A percentile compares a stretch with the other conserved stretches of the same genome.
Conservation (phyloP, 345 rosid species). For the Ceriops decandra region DNA sequence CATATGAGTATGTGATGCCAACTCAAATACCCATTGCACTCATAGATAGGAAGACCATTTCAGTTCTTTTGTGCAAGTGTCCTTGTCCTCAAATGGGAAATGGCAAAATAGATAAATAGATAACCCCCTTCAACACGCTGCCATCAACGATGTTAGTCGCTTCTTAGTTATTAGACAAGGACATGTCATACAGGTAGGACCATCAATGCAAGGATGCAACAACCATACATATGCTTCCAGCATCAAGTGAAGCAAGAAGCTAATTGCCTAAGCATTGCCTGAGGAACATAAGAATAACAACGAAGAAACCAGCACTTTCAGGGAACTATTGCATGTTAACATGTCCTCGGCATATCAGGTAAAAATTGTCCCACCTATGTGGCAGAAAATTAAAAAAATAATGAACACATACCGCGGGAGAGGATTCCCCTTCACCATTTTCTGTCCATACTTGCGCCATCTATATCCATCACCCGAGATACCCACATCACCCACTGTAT, state of each 20-base stretch:
- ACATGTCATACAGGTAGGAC: too few species aligned
- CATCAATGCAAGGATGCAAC: too few species aligned
- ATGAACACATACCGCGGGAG: conserved; percentile 7
- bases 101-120: too few species aligned
- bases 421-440: conserved; percentile 28
- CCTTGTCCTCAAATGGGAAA: too few species aligned
- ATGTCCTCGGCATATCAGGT: neutral
- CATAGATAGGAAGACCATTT: too few species aligned
- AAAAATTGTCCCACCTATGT: neutral
- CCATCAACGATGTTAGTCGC: too few species aligned
- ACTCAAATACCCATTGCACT: neutral
- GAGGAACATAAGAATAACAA: neutral
- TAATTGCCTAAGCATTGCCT: neutral
- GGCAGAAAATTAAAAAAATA: neutral
- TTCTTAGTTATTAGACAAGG: too few species aligned
- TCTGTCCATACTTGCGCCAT: conserved; percentile 32
- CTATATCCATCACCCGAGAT: conserved; percentile 21
- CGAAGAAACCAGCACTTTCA: neutral
- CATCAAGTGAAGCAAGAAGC: neutral
- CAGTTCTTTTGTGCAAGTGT: too few species aligned
- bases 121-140: too few species aligned
- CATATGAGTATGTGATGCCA: neutral
- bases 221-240: neutral
- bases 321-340: neutral
- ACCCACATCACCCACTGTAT: conserved; percentile 16